Evolutionary conservation across 306 rosid species (phyloP).

Genomic region (Cicer pinnatifidum): DNA sequence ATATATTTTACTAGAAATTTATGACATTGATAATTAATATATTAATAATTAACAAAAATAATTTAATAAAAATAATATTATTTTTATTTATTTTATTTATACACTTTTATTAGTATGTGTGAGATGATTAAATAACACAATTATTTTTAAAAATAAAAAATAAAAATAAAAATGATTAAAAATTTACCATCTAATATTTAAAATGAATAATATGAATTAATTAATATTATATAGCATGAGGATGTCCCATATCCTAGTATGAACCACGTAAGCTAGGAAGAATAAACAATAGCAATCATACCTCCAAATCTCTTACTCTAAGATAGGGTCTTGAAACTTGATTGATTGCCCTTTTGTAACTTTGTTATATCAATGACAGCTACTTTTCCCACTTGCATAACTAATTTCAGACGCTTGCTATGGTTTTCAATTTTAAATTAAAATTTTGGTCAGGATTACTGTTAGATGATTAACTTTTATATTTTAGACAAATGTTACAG

Average conservation of each 20-base stretch:
- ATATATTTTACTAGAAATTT: too few relatives aligned
- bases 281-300: slow-evolving; percentile 26
- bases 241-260: slow-evolving; percentile 40
- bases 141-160: neutral
- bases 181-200: neutral
- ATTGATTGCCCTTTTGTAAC: slow-evolving; percentile 25
- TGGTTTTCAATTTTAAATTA: too few relatives aligned
- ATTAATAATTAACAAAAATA: too few relatives aligned
- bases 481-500: too few relatives aligned
- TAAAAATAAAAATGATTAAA: neutral
- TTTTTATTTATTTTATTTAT: too few relatives aligned
- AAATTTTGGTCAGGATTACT: too few relatives aligned
- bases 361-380: slow-evolving; percentile 51
- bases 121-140: neutral
- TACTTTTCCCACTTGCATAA: slow-evolving; percentile 44
- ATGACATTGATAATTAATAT: too few relatives aligned
- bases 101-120: too few relatives aligned
- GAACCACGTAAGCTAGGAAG: slow-evolving; percentile 48
- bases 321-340: neutral
- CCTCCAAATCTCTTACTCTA: neutral
- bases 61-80: too few relatives aligned
- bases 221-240: neutral
- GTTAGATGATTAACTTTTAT: too few relatives aligned
- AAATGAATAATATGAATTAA: neutral
- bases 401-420: neutral